Conservation (phyloP, 495 filamentous ascomycete species). For the Ascodesmis nigricans region DNA sequence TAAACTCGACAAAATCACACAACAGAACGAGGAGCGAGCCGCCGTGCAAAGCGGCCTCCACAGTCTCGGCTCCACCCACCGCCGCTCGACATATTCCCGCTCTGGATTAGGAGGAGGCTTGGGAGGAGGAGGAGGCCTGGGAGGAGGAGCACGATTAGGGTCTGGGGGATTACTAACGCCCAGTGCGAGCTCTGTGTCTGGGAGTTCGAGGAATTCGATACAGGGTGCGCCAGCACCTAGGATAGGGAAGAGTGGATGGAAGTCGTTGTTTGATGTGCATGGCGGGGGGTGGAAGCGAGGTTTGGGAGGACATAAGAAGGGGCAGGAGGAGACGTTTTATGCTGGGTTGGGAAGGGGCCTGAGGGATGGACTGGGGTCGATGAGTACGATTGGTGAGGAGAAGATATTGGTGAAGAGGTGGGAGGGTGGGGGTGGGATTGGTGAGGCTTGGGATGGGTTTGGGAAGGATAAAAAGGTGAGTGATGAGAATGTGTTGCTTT, state of each 20-base stretch:
- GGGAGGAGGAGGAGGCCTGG: too few species aligned
- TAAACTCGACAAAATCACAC: conserved; percentile 21
- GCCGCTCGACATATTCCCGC: conserved; percentile 3
- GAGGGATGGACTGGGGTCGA: conserved; percentile 8
- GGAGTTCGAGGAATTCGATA: conserved; percentile 13
- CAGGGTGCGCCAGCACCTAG: conserved; percentile 11
- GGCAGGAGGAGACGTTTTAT: conserved; percentile 1
- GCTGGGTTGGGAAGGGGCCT: conserved; percentile 6
- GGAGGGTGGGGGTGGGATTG: conserved; percentile 17
- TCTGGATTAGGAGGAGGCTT: background rate
- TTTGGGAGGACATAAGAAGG: conserved; percentile 2
- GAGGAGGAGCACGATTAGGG: conserved; percentile 12
- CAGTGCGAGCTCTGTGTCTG: conserved; percentile 14
- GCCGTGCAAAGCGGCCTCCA: conserved; percentile 4
- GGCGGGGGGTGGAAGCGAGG: conserved; percentile 17
- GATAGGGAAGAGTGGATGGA: conserved; percentile 12
- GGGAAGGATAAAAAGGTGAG: conserved; percentile 13
- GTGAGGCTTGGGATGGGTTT: conserved; percentile 15
- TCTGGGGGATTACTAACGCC: conserved; percentile 17
- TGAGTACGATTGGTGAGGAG: conserved; percentile 13
- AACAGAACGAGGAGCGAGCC: too few species aligned
- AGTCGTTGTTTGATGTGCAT: conserved; percentile 17
- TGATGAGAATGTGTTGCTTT: conserved; percentile 4
- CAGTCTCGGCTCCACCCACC: conserved; percentile 1
- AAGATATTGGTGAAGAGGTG: conserved; percentile 14